Conservation (phyloP, 2,329 filamentous ascomycete genomes). For the Alternaria consortialis region DNA sequence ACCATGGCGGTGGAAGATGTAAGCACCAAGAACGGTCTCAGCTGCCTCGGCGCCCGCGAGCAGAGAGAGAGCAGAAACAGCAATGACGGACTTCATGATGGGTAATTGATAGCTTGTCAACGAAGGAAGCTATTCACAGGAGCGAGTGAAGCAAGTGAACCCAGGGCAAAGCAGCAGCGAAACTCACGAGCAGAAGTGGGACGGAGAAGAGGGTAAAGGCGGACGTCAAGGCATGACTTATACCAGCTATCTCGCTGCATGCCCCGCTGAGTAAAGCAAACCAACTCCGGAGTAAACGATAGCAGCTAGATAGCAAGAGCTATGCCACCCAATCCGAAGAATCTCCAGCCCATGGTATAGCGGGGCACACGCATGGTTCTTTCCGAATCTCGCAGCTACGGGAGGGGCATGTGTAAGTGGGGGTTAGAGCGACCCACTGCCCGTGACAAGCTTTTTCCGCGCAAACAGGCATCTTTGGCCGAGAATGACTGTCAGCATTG, state of each 20-base stretch:
- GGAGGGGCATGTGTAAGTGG: slow-evolving; percentile 33
- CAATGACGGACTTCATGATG: slow-evolving; percentile 40
- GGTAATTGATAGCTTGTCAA: slow-evolving; percentile 11
- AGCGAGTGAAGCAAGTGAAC: slow-evolving; percentile 16
- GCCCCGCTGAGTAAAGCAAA: slow-evolving; percentile 26
- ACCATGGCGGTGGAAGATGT: slow-evolving; percentile 90
- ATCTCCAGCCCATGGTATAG: slow-evolving; percentile 1
- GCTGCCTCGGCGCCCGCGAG: slow-evolving; percentile 42
- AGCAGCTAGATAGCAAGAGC: slow-evolving; percentile 19
- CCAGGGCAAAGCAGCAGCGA: slow-evolving; percentile 9
- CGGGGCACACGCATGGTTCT: slow-evolving; percentile 28
- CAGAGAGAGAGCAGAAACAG: slow-evolving; percentile 37
- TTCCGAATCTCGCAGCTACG: slow-evolving; percentile 33
- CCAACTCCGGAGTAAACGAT: slow-evolving; percentile 14
- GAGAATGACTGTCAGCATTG: not conserved
- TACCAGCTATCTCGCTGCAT: slow-evolving; percentile 19
- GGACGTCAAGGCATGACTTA: slow-evolving; percentile 19
- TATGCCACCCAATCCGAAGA: slow-evolving; percentile 19
- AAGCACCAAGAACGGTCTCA: slow-evolving; percentile 81
- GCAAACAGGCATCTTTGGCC: not conserved
- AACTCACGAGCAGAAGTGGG: slow-evolving; percentile 11
- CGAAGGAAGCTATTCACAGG: not conserved
- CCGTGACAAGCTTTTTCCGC: slow-evolving; percentile 27
- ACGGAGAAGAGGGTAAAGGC: not conserved
- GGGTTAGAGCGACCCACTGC: slow-evolving; percentile 22